Evolutionary conservation across 169 alveolate genomes (phyloP).

Genomic region (Besnoitia besnoiti): DNA sequence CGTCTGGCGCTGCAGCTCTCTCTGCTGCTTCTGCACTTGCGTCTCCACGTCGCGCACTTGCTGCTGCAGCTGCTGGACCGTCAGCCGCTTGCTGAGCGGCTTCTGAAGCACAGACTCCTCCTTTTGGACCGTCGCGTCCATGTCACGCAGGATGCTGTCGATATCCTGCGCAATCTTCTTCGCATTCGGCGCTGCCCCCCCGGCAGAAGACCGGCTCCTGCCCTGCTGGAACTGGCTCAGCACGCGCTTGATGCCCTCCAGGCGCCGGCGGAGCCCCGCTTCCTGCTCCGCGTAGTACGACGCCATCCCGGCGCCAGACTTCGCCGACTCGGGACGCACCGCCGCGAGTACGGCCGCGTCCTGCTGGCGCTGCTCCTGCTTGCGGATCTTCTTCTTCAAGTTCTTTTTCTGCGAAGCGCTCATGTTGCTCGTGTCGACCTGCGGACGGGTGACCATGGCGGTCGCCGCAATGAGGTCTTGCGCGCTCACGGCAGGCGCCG

Average conservation of each 20-base stretch:
- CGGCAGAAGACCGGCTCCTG: not conserved
- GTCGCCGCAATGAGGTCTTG: constrained; percentile 3
- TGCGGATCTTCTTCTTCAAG: constrained; percentile 65
- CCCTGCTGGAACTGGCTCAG: not conserved
- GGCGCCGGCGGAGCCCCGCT: not conserved
- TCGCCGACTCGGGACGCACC: constrained; percentile 42
- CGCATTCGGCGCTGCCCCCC: not conserved
- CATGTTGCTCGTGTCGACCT: constrained; percentile 63
- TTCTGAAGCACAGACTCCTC: constrained; percentile 49
- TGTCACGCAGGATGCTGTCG: constrained; percentile 47
- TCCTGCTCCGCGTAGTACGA: constrained; percentile 38
- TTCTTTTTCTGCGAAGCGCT: constrained; percentile 63
- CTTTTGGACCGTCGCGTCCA: constrained; percentile 48
- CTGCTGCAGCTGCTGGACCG: constrained; percentile 69
- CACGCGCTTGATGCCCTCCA: constrained; percentile 4
- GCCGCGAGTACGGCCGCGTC: constrained; percentile 59
- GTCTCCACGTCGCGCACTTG: constrained; percentile 63
- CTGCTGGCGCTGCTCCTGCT: constrained; percentile 68
- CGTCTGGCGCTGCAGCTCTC: constrained; percentile 58
- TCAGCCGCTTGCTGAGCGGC: constrained; percentile 62
- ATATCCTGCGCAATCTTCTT: constrained; percentile 8
- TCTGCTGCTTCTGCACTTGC: constrained; percentile 67
- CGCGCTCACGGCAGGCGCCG: not conserved
- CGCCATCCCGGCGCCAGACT: constrained; percentile 36
- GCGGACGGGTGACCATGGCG: constrained; percentile 43